Percentiles rank a stretch among this genome's conserved stretches.
Evolutionary conservation across 768 basidiomycete genomes (phyloP).

Genomic region (Clathrus columnatus): DNA sequence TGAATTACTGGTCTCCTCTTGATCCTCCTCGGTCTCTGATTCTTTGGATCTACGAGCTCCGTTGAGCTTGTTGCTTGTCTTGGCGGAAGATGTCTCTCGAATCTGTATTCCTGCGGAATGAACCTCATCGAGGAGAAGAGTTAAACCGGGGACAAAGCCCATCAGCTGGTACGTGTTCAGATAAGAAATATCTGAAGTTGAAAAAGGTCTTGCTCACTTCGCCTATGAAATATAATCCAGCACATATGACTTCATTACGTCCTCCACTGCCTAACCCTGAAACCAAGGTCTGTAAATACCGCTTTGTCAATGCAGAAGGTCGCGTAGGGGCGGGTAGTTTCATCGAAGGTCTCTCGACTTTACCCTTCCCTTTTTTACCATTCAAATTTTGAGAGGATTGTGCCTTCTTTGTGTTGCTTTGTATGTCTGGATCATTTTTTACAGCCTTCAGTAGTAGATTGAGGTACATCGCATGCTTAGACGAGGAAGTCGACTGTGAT

Average conservation of each 20-base stretch:
- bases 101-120: background rate
- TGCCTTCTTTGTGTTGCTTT: slow-evolving; percentile 15
- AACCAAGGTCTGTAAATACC: background rate
- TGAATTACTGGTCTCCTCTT: background rate
- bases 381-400: slow-evolving; percentile 10
- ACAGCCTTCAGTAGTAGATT: slow-evolving; percentile 88
- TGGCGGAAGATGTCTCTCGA: background rate
- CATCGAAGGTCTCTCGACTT: background rate
- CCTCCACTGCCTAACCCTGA: background rate
- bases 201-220: background rate
- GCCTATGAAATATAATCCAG: background rate
- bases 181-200: background rate
- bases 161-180: background rate
- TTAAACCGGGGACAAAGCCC: background rate
- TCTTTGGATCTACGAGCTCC: background rate
- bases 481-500: slow-evolving; percentile 43
- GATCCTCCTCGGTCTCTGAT: background rate
- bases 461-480: slow-evolving; percentile 95
- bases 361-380: background rate
- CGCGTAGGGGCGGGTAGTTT: background rate
- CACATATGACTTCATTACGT: background rate
- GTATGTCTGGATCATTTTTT: slow-evolving; percentile 48
- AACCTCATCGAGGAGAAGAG: background rate
- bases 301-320: background rate
- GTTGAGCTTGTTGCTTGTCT: background rate